A percentile compares a stretch with the other conserved stretches of the same genome.
These are phyloP conservation scores for Tilletia horrida DNA, from an alignment of 1,284 basidiomycete species.

Conservation along the genomic window DNA sequence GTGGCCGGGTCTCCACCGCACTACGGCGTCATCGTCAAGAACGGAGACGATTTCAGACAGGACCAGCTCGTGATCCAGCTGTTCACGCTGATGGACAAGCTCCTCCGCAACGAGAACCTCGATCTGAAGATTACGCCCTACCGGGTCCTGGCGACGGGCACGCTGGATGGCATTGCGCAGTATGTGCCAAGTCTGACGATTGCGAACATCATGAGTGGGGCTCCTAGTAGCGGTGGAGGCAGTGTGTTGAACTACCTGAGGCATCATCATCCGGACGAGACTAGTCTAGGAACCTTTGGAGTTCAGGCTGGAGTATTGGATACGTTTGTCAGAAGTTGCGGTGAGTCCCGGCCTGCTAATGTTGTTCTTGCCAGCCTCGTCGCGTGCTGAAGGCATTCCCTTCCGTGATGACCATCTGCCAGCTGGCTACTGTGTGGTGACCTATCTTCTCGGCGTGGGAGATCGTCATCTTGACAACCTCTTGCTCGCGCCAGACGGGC, in stretches of 20 bases:
- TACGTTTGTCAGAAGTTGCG: conserved; percentile 93
- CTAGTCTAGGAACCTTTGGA: conserved; percentile 84
- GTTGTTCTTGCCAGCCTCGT: conserved; percentile 17
- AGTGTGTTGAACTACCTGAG: conserved; percentile 84
- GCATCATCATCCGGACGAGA: conserved; percentile 80
- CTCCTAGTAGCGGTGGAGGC: conserved; percentile 58
- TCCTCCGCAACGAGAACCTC: conserved; percentile 89
- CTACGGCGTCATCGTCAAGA: conserved; percentile 97
- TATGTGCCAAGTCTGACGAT: conserved; percentile 94
- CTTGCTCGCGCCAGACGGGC: conserved; percentile 83
- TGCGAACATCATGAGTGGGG: conserved; percentile 74
- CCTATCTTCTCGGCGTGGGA: conserved; percentile 92
- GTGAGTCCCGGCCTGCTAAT: conserved; percentile 61
- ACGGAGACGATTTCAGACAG: conserved; percentile 96
- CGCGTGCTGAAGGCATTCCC: neutral
- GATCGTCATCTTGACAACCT: conserved; percentile 97
- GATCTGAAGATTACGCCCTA: conserved; percentile 91
- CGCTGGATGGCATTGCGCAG: conserved; percentile 90
- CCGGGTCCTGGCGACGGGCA: conserved; percentile 86
- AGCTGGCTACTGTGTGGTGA: conserved; percentile 98
- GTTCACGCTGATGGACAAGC: conserved; percentile 92
- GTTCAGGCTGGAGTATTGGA: conserved; percentile 89
- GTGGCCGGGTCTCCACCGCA: neutral
- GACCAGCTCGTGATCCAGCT: conserved; percentile 96
- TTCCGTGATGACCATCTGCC: conserved; percentile 5